A percentile compares a stretch with the other conserved stretches of the same genome.
These are phyloP conservation scores for Microglena sp. DNA, from an alignment of 139 green algal genomes.

Conservation along the genomic window DNA sequence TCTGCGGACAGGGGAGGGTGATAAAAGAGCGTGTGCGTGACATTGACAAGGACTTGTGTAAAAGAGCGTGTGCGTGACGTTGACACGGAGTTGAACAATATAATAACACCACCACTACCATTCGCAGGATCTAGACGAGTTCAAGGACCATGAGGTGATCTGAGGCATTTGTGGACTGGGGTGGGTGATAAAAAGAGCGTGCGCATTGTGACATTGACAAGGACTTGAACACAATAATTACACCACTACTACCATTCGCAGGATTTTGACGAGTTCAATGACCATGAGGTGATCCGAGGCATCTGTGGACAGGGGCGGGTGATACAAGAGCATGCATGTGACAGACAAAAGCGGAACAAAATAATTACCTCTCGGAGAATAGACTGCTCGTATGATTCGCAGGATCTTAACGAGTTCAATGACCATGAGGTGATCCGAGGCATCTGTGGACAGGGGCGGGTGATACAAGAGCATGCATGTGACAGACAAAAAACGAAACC, in stretches of 20 bases:
- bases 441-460: conserved; percentile 57
- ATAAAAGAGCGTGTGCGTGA: too few species aligned
- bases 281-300: conserved; percentile 60
- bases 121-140: conserved; percentile 54
- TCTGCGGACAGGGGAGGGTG: conserved; percentile 58
- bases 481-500: conserved; percentile 15
- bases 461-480: conserved; percentile 58
- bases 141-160: conserved; percentile 63
- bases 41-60: too few species aligned
- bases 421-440: conserved; percentile 62
- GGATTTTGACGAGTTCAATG: conserved; percentile 53
- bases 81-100: too few species aligned
- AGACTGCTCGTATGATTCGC: too few species aligned
- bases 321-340: conserved; percentile 58
- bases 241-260: too few species aligned
- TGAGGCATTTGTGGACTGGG: conserved; percentile 60
- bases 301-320: conserved; percentile 63
- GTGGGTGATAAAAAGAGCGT: conserved; percentile 59
- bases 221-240: too few species aligned
- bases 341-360: too few species aligned
- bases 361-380: too few species aligned
- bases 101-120: too few species aligned
- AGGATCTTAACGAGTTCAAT: conserved; percentile 51
- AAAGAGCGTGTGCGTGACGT: conserved; percentile 65
- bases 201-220: too few species aligned